Evolutionary conservation across 176 grass and related monocot species (phyloP), one percentile per base, ranked within the genome.

Genomic region (Secale cereale): DNA sequence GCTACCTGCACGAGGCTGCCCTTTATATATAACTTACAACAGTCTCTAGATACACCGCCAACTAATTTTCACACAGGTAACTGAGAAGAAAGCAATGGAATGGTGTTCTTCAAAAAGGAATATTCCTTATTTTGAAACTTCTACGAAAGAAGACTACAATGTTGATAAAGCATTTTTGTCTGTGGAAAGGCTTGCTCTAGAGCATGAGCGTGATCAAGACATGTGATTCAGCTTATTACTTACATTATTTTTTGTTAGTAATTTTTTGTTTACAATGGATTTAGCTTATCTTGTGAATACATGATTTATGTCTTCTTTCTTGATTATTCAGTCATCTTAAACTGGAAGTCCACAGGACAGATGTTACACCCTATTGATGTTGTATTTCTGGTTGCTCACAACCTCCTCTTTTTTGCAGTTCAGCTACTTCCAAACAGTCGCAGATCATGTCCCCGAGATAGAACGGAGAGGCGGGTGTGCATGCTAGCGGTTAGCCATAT

Each of bases 41-140:
- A 70, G 14, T 69, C 65, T 73, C 19, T 60, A 39, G 70, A 81
- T 71, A 59, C 76, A 30, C 17, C 54, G 29, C 30, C 66, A 35
- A 45, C 59, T 65, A 40, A 45, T 83, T 66, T 70, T 59, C 65
- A 20, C 25, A 33, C 77, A 99, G 97, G 92, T 97, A 74, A 91
- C 97, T 88, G 97, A 97, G 63, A 99, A 99, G 76, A 99, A 95
- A 89, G 94, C 97, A 56, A 85, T 68, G 77, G 97, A 99, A 27
- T 99, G 97, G 97, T 99, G 94, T 90, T 85, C 86, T 80, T 92
- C 94, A 25, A 97, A 87, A 87, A 92, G 90, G 54, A 99, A 85
- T 75, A 97, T 99, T 80, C 97, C 97, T 78, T 99, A 99, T 84
- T 97, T 81, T 52, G 97, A 99, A 86, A 99, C 97, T 71, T 99